Evolutionary conservation across 352 stramenopile species (phyloP).

Genomic region (Globisporangium megalacanthum): DNA sequence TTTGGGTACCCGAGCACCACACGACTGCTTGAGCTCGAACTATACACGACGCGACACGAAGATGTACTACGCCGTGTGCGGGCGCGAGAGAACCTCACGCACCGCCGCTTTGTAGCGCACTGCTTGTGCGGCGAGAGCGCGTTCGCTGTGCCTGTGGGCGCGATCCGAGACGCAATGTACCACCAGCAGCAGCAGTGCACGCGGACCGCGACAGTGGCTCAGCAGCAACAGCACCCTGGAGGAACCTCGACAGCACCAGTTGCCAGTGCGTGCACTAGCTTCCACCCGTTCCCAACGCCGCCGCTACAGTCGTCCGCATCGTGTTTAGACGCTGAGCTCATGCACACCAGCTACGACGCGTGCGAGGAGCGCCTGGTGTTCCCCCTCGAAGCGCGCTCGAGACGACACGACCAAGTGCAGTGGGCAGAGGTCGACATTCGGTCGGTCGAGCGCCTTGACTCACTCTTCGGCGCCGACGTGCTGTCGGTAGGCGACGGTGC

Average conservation of each 20-base stretch:
- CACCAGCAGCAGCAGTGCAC: conserved; percentile 19
- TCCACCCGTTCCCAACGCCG: conserved; percentile 29
- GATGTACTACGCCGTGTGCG: neutral
- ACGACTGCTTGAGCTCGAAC: conserved; percentile 27
- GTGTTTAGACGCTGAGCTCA: neutral
- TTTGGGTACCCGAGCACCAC: conserved; percentile 22
- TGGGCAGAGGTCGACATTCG: conserved; percentile 33
- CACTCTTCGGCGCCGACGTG: conserved; percentile 18
- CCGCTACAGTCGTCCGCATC: neutral
- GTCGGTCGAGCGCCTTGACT: conserved; percentile 26
- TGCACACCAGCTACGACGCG: conserved; percentile 12
- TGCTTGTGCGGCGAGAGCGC: conserved; percentile 46
- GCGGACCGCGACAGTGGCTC: conserved; percentile 4
- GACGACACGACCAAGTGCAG: conserved; percentile 13
- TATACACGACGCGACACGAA: conserved; percentile 11
- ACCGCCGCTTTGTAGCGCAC: conserved; percentile 17
- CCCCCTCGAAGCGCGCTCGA: conserved; percentile 25
- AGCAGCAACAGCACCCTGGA: neutral
- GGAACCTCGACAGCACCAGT: neutral
- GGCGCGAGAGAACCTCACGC: conserved; percentile 12
- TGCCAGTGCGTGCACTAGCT: conserved; percentile 12
- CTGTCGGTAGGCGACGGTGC: neutral
- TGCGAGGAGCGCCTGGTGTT: conserved; percentile 29
- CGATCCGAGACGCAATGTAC: conserved; percentile 13
- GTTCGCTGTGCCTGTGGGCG: conserved; percentile 15